Percentiles rank a stretch among this genome's conserved stretches.
phyloP scores from a whole-genome alignment of 2,329 filamentous ascomycete genomes.

The Pleomassaria siparia region DNA sequence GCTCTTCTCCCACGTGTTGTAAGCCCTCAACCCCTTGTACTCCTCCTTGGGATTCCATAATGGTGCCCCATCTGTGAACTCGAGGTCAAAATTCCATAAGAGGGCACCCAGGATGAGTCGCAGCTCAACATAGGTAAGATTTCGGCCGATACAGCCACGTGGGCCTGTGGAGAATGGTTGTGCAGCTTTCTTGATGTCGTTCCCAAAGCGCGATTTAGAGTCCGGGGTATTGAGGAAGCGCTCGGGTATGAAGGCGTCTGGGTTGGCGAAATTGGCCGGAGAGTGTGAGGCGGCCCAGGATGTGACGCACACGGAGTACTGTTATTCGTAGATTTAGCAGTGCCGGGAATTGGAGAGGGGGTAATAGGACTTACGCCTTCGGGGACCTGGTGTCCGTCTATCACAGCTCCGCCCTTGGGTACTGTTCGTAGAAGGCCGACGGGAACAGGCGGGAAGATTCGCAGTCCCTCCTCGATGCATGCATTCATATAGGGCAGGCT shows the following conservation, averaged over 20 bases:
- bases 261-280: slow-evolving; percentile 33
- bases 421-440: slow-evolving; percentile 43
- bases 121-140: slow-evolving; percentile 40
- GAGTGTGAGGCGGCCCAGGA: slow-evolving; percentile 34
- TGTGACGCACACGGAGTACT: slow-evolving; percentile 24
- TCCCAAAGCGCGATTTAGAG: slow-evolving; percentile 14
- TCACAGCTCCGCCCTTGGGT: slow-evolving; percentile 37
- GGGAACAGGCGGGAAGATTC: slow-evolving; percentile 50
- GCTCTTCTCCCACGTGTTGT: slow-evolving; percentile 39
- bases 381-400: slow-evolving; percentile 44
- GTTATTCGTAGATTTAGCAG: not conserved
- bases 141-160: slow-evolving; percentile 34
- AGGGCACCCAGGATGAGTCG: slow-evolving; percentile 33
- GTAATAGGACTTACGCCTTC: slow-evolving; percentile 14
- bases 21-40: slow-evolving; percentile 31
- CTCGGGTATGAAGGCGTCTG: slow-evolving; percentile 39
- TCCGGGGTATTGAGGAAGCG: slow-evolving; percentile 32
- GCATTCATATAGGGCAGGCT: slow-evolving; percentile 47
- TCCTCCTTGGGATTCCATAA: slow-evolving; percentile 33
- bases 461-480: slow-evolving; percentile 50
- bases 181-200: slow-evolving; percentile 31
- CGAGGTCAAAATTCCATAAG: slow-evolving; percentile 39
- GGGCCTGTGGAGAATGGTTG: slow-evolving; percentile 37
- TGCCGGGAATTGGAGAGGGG: not conserved
- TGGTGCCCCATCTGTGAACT: slow-evolving; percentile 31